Evolutionary conservation across 2,329 filamentous ascomycete species (phyloP), one percentile per base, ranked within the genome.

Genomic region (Setomelanomma holmii): DNA sequence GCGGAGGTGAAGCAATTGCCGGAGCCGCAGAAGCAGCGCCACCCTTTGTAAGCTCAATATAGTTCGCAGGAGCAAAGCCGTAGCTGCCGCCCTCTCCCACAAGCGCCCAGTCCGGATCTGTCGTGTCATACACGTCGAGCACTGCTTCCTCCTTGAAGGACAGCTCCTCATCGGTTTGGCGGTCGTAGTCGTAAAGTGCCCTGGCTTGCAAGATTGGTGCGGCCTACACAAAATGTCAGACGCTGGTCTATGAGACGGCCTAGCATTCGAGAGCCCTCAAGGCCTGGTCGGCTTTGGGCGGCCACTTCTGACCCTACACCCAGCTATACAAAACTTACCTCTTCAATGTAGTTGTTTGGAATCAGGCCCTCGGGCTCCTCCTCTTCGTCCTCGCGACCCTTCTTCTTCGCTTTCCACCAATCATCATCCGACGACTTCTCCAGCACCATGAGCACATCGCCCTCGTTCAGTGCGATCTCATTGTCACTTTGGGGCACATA

Each of bases 331-430:
- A 45, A 62, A 75, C 86, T 79, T 79, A 96, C 92, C 87, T 96
- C 87, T 80, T 97, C 89, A 50, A 99, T 84, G 74, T 99, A 99
- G 75, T 97, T 99, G 72, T 90, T 93, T 12, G 95, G 95, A 53
- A 99, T 88, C 71, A 97, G 78, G 54, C 93, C 93, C 64, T 91
- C 86, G 3, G 93, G 93, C 76, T 97, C 93, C 38, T 96, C 93
- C 36, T 96, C 92, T 38, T 96, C 92, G 33, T 93, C 90, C n/a
- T 64, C 66, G 21, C 80, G 83, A 24, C 84, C 85, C 59, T 92
- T 91, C 82, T 96, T 96, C 82, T 96, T 96, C 41, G 90, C 91
- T 75, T 88, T 95, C 95, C 95, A 98, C 95, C 95, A 98, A 72
- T 91, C 86, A 74, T 89, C 88, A 14, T 81, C 79, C 41, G 74